Evolutionary conservation across 257 asterid genomes (phyloP), one percentile per base, ranked within the genome.

Genomic region (Solanum stenotomum): DNA sequence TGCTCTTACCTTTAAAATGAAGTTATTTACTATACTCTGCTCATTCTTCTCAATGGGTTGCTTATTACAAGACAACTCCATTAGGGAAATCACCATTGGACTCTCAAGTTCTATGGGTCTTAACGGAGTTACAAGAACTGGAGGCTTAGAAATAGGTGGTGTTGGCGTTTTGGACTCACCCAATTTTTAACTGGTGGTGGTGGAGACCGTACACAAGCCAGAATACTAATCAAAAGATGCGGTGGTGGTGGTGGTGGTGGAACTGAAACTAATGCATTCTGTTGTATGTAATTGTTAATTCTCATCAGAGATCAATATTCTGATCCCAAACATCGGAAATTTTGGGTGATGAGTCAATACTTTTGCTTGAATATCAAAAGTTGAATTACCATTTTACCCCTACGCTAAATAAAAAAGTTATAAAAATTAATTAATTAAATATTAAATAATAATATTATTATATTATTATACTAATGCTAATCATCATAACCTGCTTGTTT

Each of bases 31-130:
- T 11, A 83, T 76, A 35, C 56, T 88, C 82, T 89, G 88, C 38
- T 84, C 92, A 40, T 88, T 87, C 49, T 86, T 93, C 71, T 85
- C 89, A 72, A 25, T 76, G 38, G 77, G 27, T 59, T 89, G 90
- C 8, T 87, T 84, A 91, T 86, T 89, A 33, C 92, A 88, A 49
- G 96, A 94, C 88, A 93, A 89, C 86, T 94, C 93, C 67, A 94
- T 87, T 18, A 97, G 96, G 29, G 95, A 94, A 84, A 93, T 89
- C 63, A 85, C 86, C 3, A 92, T 34, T 35, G 92, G 90, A 87
- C 16, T 88, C 38, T 91, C 96, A 31, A 91, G 46, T 33, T 89
- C 84, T 40, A 93, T 89, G 34, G 97, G 94, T 86, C 84, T 94
- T 83, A 92, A 88, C 40, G 95, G 92, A 16, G 91, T 90, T 49